These are phyloP conservation scores for Boeremia lycopersici DNA, from an alignment of 2,329 filamentous ascomycete genomes.

Conservation along the genomic window DNA sequence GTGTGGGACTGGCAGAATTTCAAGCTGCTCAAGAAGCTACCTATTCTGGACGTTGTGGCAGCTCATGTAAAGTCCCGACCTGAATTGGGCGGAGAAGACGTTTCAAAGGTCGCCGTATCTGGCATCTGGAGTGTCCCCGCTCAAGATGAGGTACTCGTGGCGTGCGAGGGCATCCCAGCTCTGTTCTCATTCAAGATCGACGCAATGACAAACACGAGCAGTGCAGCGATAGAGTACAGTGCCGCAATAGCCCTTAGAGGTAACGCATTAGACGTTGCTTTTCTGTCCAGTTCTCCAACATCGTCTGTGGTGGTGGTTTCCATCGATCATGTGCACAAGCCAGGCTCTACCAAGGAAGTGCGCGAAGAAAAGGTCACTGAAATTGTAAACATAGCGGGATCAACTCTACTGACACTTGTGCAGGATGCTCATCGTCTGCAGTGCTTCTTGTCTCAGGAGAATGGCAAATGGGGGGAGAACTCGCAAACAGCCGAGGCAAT, in stretches of 20 bases:
- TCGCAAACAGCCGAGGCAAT: conserved; percentile 19
- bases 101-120: conserved; percentile 54
- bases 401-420: conserved; percentile 15
- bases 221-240: conserved; percentile 47
- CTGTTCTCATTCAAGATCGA: conserved; percentile 68
- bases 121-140: conserved; percentile 56
- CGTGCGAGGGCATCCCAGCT: conserved; percentile 58
- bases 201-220: conserved; percentile 47
- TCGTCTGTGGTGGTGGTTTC: conserved; percentile 52
- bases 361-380: conserved; percentile 38
- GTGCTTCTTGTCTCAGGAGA: conserved; percentile 27
- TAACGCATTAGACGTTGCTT: conserved; percentile 67
- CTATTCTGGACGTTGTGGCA: conserved; percentile 42
- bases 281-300: conserved; percentile 22
- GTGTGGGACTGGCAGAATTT: conserved; percentile 80
- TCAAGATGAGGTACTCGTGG: conserved; percentile 45
- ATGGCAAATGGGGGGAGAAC: conserved; percentile 35
- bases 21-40: conserved; percentile 59
- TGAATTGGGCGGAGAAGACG: conserved; percentile 17
- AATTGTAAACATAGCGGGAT: not conserved
- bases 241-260: conserved; percentile 61
- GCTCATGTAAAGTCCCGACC: conserved; percentile 26
- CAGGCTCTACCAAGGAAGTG: conserved; percentile 55
- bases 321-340: conserved; percentile 59
- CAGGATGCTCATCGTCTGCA: conserved; percentile 33